phyloP scores from a whole-genome alignment of 192 early-diverging fungal genomes.

The Rhizoclosmatium sp. region DNA sequence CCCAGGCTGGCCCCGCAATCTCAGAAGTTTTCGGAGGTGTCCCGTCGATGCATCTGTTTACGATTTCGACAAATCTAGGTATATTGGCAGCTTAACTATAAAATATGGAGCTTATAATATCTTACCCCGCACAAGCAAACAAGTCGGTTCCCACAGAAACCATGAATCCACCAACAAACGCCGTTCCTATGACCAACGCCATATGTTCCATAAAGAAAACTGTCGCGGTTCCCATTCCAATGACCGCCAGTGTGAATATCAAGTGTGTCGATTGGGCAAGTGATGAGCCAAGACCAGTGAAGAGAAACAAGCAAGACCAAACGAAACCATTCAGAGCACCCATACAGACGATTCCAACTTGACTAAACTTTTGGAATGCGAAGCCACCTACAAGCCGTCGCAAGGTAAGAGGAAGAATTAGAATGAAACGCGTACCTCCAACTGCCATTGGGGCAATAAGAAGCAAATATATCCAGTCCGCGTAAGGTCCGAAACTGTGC shows the following conservation, averaged over 20 bases:
- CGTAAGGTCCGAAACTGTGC: conserved; percentile 36
- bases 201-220: conserved; percentile 40
- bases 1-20: conserved; percentile 41
- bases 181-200: conserved; percentile 28
- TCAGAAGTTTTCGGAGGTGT: conserved; percentile 27
- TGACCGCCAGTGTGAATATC: conserved; percentile 25
- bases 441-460: conserved; percentile 10
- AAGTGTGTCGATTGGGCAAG: conserved; percentile 24
- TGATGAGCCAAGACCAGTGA: conserved; percentile 33
- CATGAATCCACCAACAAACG: conserved; percentile 31
- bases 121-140: conserved; percentile 29
- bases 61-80: conserved; percentile 20
- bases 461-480: conserved; percentile 41
- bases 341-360: conserved; percentile 19
- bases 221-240: conserved; percentile 10
- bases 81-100: not conserved
- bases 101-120: not conserved
- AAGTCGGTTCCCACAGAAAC: conserved; percentile 27
- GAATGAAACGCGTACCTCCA: not conserved
- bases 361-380: conserved; percentile 6
- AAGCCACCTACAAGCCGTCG: conserved; percentile 14
- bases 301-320: conserved; percentile 27
- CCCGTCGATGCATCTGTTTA: conserved; percentile 28
- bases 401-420: not conserved
- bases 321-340: conserved; percentile 31